Evolutionary conservation across 768 basidiomycete species (phyloP), one percentile per base, ranked within the genome.

Genomic region (Pleurotus sapidus): DNA sequence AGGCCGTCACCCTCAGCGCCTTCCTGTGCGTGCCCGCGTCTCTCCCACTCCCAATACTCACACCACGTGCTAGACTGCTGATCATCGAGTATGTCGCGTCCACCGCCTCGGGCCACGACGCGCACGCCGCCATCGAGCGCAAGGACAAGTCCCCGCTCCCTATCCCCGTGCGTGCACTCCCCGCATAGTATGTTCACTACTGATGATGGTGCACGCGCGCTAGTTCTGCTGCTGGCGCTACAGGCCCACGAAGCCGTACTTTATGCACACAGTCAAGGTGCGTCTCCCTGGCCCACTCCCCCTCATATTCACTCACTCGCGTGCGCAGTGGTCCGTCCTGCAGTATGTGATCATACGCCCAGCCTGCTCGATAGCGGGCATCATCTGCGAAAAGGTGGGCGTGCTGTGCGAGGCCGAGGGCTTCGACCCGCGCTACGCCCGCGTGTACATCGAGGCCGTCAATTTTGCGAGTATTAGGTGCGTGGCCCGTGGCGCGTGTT

Each of bases 221-320:
- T 65, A 92, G 88, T 84, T 94, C 62, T 91, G 90, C 68, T 93
- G 78, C 65, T 90, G 84, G 84, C 77, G 88, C 64, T 93, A 88
- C 67, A 75, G 91, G 12, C 91, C 91, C 0, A 90, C 90, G 12
- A 93, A 92, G 75, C 87, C 84, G 58, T 93, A 95, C 72, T 96
- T 96, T 67, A 91, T 95, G 85, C 87, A 93, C 65, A 87, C 90
- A 7, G 72, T 93, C 67, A 93, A 92, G 76, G 92, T 87, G 62
- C 6, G 71, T 27, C 14, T 17, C 15, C 17, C 11, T n/a, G n/a
- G 43, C 55, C 47, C 47, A n/a, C 49, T 30, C 30, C 14, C n/a
- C 20, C 0, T 30, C n/a, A 6, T 5, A 3, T 6, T 7, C 25
- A 50, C 27, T 49, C 40, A 57, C 47, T 6, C 46, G 15, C 42